phyloP scores from a whole-genome alignment of 2,329 filamentous ascomycete genomes.

The Geoglossum cookeanum region DNA sequence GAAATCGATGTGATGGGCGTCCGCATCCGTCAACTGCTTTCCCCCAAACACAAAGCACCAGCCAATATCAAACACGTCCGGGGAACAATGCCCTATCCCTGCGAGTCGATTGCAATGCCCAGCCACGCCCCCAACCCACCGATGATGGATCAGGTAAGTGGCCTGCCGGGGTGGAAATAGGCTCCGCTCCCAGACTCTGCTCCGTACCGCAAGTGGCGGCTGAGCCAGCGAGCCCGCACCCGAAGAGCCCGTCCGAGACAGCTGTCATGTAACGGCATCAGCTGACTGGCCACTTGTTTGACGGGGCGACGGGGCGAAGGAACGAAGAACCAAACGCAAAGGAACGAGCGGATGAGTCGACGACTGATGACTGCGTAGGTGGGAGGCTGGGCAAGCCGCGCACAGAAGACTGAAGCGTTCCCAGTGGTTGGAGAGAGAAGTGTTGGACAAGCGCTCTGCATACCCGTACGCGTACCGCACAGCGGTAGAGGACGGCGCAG shows the following conservation, averaged over 20 bases:
- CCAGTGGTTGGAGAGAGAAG: too few species aligned
- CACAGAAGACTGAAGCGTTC: not conserved
- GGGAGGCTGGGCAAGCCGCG: not conserved
- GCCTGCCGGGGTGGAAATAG: not conserved
- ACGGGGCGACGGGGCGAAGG: too few species aligned
- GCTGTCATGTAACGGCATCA: not conserved
- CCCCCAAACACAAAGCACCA: not conserved
- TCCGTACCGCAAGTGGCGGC: not conserved
- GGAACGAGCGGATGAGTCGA: not conserved
- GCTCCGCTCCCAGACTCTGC: not conserved
- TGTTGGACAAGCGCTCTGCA: too few species aligned
- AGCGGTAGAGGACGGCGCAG: too few species aligned
- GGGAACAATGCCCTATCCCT: not conserved
- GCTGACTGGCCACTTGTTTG: not conserved
- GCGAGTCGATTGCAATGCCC: not conserved
- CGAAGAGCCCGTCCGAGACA: not conserved
- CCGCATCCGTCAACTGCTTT: not conserved
- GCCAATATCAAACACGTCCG: not conserved
- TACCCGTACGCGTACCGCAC: too few species aligned
- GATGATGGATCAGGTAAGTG: not conserved
- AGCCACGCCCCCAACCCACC: not conserved
- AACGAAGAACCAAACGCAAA: not conserved
- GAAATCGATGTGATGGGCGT: not conserved
- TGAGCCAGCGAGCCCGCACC: not conserved
- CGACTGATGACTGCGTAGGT: not conserved